A percentile compares a stretch with the other conserved stretches of the same genome.
Evolutionary conservation across 768 basidiomycete genomes (phyloP).

Genomic region (Xerocomus potaroensis): DNA sequence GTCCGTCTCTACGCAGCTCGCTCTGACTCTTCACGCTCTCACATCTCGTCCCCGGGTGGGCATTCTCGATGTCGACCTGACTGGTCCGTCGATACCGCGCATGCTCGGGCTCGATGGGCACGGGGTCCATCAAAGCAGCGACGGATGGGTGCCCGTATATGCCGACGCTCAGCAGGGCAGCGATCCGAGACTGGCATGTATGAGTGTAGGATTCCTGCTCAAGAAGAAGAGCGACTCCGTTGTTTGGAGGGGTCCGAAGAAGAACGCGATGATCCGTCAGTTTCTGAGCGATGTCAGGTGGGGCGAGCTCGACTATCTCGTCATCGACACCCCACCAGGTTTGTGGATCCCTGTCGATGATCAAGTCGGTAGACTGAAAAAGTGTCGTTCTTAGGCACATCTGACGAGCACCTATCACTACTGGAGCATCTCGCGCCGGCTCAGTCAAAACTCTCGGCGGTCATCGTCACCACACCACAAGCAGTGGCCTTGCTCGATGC

Average conservation of each 20-base stretch:
- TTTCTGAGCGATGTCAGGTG: conserved; percentile 93
- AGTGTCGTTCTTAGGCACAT: conserved; percentile 67
- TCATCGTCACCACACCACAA: conserved; percentile 97
- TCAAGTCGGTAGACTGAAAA: conserved; percentile 5
- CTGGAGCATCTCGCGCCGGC: conserved; percentile 90
- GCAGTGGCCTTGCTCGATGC: conserved; percentile 94
- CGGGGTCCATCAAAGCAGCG: conserved; percentile 87
- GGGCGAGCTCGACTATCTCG: conserved; percentile 89
- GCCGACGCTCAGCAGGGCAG: conserved; percentile 59
- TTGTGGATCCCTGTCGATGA: conserved; percentile 21
- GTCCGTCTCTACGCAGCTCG: conserved; percentile 89
- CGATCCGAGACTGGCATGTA: conserved; percentile 75
- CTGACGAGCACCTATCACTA: conserved; percentile 96
- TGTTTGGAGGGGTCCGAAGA: conserved; percentile 98
- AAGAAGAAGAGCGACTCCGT: conserved; percentile 90
- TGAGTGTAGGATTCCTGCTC: conserved; percentile 95
- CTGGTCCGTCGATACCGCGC: conserved; percentile 90
- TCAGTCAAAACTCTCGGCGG: conserved; percentile 69
- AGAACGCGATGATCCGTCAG: conserved; percentile 97
- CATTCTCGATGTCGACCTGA: conserved; percentile 92
- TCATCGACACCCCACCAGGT: conserved; percentile 98
- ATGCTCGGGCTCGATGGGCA: conserved; percentile 90
- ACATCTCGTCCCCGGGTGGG: conserved; percentile 69
- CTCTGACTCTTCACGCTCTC: conserved; percentile 75
- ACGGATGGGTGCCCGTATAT: conserved; percentile 98